Evolutionary conservation across 768 basidiomycete genomes (phyloP).

Genomic region (Pleurotus citrinopileatus): DNA sequence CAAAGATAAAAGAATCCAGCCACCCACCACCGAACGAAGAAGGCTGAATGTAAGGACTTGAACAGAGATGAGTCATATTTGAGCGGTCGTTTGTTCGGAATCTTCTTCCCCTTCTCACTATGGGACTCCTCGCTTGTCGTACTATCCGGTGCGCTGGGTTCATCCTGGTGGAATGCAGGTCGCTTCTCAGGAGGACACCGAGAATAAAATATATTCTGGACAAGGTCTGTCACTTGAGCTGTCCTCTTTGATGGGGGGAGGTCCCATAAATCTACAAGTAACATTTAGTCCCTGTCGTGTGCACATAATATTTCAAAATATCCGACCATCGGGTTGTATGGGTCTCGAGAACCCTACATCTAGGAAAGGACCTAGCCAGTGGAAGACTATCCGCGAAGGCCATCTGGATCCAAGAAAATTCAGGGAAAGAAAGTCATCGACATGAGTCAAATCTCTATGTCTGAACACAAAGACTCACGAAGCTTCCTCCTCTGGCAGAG

Average conservation of each 20-base stretch:
- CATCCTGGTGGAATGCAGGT: slow-evolving; percentile 29
- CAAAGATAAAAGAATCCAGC: slow-evolving; percentile 46
- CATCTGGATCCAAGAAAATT: slow-evolving; percentile 24
- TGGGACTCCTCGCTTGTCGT: not conserved
- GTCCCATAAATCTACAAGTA: slow-evolving; percentile 49
- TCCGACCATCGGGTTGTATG: slow-evolving; percentile 52
- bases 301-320: not conserved
- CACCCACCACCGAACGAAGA: slow-evolving; percentile 43
- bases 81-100: not conserved
- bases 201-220: slow-evolving; percentile 46
- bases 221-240: slow-evolving; percentile 31
- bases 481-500: slow-evolving; percentile 20
- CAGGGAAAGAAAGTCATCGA: not conserved
- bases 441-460: not conserved
- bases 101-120: slow-evolving; percentile 13
- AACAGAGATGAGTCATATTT: slow-evolving; percentile 48
- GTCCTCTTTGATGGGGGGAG: slow-evolving; percentile 39
- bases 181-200: slow-evolving; percentile 49
- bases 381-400: slow-evolving; percentile 44
- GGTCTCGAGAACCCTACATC: slow-evolving; percentile 58
- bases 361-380: slow-evolving; percentile 55
- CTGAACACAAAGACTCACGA: slow-evolving; percentile 24
- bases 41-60: slow-evolving; percentile 43
- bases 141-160: slow-evolving; percentile 9
- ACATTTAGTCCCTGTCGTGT: not conserved